Base-by-base conservation (phyloP, 768 basidiomycete species). In the Filobasidium wieringae region DNA sequence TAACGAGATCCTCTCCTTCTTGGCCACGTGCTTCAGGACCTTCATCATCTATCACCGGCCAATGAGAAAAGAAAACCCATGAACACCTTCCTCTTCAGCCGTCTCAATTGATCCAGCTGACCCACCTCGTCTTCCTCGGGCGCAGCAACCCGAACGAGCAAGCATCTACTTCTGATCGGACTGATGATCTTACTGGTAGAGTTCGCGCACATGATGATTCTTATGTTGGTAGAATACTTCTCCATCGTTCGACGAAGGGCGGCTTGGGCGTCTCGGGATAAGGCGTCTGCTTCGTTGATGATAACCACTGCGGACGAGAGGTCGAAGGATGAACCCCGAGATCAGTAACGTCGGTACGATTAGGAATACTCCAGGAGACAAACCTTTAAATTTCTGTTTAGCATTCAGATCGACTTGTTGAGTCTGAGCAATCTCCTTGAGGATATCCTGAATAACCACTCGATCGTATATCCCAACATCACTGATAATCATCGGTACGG, bases 361-460 rank as follows among this genome's bases (percentile, higher is more conserved):
- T 27, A n/a, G 19, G 14, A 29, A n/a, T 2, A 19, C 14, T 32
- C 17, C 5, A 32, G n/a, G 30, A 58, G 43, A 62, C 74, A 40
- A 37, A 90, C 93, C 91, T 79, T 99, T 99, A 76, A 99, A 99
- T 57, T 88, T 80, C 66, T 99, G 91, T 71, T 87, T 92, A 2
- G 93, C 93, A 68, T 81, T 88, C 62, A 96, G 74, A 76, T 99
- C 93, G 9, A 99, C 90, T 71, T 97, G 93, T 71, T 99, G 93
- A 1, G 92, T 99, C 74, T 96, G 92, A 1, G 93, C 93, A 66
- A 99, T 96, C 75, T 97, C 93, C 73, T 97, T 99, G 57, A 99
- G 75, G 43, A 99, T 80, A 67, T 99, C 93, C 68, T 97, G 93
- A 52, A 99, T 89, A 50, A 99, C 90, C 1, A 91, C 80, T 61